These are phyloP conservation scores for Naematelia encephala DNA, from an alignment of 768 basidiomycete genomes.

Conservation along the genomic window DNA sequence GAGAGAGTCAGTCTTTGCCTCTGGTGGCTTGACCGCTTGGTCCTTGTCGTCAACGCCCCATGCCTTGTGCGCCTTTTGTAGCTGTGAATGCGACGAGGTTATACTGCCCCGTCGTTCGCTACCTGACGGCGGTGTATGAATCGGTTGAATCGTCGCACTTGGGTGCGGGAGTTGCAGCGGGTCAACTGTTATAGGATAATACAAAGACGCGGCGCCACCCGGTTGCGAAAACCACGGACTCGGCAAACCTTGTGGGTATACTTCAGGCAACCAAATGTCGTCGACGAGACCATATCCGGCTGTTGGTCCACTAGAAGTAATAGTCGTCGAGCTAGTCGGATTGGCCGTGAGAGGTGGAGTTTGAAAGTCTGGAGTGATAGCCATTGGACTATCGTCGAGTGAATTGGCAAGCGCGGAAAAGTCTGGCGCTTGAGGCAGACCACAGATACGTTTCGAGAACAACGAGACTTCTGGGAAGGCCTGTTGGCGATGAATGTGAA, in stretches of 20 bases:
- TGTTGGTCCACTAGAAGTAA: background rate
- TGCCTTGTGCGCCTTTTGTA: slow-evolving; percentile 38
- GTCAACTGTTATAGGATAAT: slow-evolving; percentile 16
- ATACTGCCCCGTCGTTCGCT: background rate
- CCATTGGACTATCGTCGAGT: background rate
- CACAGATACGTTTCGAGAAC: slow-evolving; percentile 49
- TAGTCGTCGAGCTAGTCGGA: background rate
- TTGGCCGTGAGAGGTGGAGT: slow-evolving; percentile 4
- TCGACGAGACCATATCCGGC: slow-evolving; percentile 6
- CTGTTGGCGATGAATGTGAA: slow-evolving; percentile 49
- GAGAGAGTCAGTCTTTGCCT: slow-evolving; percentile 3
- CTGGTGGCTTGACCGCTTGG: slow-evolving; percentile 13
- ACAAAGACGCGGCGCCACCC: slow-evolving; percentile 40
- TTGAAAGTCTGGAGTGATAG: background rate
- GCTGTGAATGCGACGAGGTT: slow-evolving; percentile 6
- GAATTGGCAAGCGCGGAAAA: slow-evolving; percentile 5
- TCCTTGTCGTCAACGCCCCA: slow-evolving; percentile 47
- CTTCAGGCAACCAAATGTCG: slow-evolving; percentile 45
- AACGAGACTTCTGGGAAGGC: slow-evolving; percentile 51
- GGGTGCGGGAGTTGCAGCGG: slow-evolving; percentile 19
- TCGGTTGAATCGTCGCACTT: background rate
- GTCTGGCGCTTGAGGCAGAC: slow-evolving; percentile 40
- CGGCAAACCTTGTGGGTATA: slow-evolving; percentile 44
- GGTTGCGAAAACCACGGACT: slow-evolving; percentile 45
- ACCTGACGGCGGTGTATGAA: background rate